Base-by-base conservation (phyloP, 176 grass and related monocot species). In the Musa beccarii region DNA sequence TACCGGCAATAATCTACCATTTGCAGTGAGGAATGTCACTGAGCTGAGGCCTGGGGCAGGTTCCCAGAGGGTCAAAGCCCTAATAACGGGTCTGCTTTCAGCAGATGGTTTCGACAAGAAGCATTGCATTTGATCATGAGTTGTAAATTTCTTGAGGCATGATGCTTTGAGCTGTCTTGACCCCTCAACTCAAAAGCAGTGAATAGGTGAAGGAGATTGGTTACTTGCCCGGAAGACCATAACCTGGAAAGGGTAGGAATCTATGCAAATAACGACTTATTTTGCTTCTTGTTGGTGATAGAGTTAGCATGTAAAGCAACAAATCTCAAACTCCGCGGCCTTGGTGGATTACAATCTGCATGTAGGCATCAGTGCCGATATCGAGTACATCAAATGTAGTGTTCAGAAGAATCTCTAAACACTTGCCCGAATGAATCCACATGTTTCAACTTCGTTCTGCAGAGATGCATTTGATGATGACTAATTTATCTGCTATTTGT, bases 41-140 rank as follows among this genome's bases (percentile, higher is more conserved):
- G 88, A 91, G 82, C 88, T 98, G 24, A 81, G 68, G 25, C 94
- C 90, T 51, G 87, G 88, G 26, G 83, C 82, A 63, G 90, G 94
- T 24, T 82, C 85, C 9, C 53, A 82, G 51, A 89, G 88, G 81
- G 73, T 98, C 75, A 90, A 98, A 75, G 89, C 84, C 79, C 84
- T 98, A 2, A 75, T 89, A 61, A 85, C 61, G 49, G 82, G 93
- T 26, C 83, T 93, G 85, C 69, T 90, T 73, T 83, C 83, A 28
- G 80, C 92, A 67, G 86, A 97, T 80, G 93, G 77, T 71, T 93
- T 85, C 61, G 82, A 93, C 73, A 74, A 85, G 52, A 92, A 90
- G 69, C 90, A 96, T 79, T 96, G 93, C 82, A 67, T 96, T 57
- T 96, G 89, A 96, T 71, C 50, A 62, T 9, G 25, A 54, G 71